Conservation (phyloP, 208 protist genomes). For the Wallacemonas collosoma region DNA sequence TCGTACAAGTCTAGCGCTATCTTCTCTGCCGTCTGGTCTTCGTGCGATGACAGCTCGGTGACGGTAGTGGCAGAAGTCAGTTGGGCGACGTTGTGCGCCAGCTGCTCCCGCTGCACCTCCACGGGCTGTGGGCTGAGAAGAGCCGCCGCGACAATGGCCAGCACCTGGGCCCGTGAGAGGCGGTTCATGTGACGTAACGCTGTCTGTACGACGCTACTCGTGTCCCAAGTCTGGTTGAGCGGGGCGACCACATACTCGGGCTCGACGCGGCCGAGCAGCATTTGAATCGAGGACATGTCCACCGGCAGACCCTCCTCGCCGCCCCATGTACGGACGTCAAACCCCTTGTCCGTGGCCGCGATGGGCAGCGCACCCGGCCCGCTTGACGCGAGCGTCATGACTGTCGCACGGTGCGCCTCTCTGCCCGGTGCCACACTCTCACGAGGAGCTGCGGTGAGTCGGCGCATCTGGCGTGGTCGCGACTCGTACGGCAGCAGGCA, state of each 20-base stretch:
- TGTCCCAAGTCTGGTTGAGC: slow-evolving; percentile 74
- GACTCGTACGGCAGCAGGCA: slow-evolving; percentile 26
- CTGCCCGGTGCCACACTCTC: slow-evolving; percentile 5
- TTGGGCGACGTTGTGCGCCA: slow-evolving; percentile 43
- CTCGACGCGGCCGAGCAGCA: slow-evolving; percentile 59
- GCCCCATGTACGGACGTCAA: no score
- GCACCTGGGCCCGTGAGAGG: slow-evolving; percentile 21
- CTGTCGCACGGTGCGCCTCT: no score
- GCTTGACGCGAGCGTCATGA: no score
- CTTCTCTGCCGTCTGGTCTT: neutral
- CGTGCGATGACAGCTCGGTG: slow-evolving; percentile 3
- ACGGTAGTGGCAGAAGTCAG: slow-evolving; percentile 9
- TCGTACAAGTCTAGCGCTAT: neutral
- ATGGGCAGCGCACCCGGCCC: no score
- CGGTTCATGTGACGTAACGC: slow-evolving; percentile 35
- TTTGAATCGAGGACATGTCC: slow-evolving; percentile 25
- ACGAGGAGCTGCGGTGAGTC: neutral
- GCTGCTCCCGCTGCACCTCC: slow-evolving; percentile 31
- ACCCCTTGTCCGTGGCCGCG: no score
- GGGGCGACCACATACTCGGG: slow-evolving; percentile 60
- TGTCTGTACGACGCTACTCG: slow-evolving; percentile 57
- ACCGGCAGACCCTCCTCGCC: neutral
- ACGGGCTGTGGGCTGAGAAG: slow-evolving; percentile 48
- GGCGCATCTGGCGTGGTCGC: slow-evolving; percentile 8
- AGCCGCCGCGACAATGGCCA: slow-evolving; percentile 55